Evolutionary conservation across 805 yeast species (phyloP), one percentile per base, ranked within the genome.

Genomic region (Starmera dryadoides): DNA sequence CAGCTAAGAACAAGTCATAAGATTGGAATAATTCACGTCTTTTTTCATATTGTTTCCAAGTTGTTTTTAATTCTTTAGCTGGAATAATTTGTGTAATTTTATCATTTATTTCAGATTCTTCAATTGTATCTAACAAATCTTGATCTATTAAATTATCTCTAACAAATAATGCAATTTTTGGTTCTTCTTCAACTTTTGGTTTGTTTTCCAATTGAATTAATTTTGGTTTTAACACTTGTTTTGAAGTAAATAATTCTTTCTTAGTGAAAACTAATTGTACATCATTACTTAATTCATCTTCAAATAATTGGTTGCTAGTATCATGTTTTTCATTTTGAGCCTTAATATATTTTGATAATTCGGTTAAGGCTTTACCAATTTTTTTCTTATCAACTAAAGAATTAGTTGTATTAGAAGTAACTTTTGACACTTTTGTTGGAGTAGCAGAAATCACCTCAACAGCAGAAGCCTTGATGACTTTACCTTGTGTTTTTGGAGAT

Each of bases 41-140:
- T 43, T 88, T 81, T 62, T 93, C 97, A 53, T 67, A 93, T n/a
- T 86, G 77, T 64, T 87, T 87, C 71, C 79, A 91, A 44, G 81
- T 83, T 26, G 88, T 85, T 60, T 86, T 86, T 46, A 93, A 69
- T 49, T 87, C 83, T 34, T 77, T 69, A 40, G 81, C 81, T 6
- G 93, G 73, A 26, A 88, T 69, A 39, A 89, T 79, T 41, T 77
- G 68, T 35, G 58, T 57, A 17, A 64, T 43, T 6, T 57, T 45
- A 19, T 57, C 52, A 22, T 49, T 54, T 30, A 56, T 44, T 34
- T 60, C 53, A 14, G 57, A 50, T 31, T 39, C 43, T 40, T 53
- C 58, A 42, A 54, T 52, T 35, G 50, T 52, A 18, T 56, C 58
- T 34, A 52, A 37, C 8, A 49, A 30, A 21, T 53, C 52, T 36